Evolutionary conservation across 495 filamentous ascomycete genomes (phyloP).

Genomic region (Beverwykella pulmonaria): DNA sequence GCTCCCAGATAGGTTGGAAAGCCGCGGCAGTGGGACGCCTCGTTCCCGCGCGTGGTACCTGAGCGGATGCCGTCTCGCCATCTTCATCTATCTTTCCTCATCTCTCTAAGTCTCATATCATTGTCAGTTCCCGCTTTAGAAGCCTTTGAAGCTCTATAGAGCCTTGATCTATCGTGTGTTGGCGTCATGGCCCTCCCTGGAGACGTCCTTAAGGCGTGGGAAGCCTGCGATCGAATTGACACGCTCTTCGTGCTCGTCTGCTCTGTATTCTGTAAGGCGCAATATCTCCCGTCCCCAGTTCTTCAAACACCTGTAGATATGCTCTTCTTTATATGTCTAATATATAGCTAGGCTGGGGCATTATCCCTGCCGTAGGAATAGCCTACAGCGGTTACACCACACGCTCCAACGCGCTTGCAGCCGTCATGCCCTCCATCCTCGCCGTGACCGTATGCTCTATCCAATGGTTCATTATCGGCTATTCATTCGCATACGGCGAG

Average conservation of each 20-base stretch:
- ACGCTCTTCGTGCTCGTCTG: conserved; percentile 52
- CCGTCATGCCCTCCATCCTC: conserved; percentile 53
- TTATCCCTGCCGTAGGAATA: conserved; percentile 52
- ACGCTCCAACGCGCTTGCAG: conserved; percentile 51
- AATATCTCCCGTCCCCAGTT: neutral
- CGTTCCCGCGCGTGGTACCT: neutral
- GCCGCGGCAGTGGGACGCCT: neutral
- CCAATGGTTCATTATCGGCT: conserved; percentile 54
- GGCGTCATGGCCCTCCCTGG: conserved; percentile 19
- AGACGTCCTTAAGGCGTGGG: conserved; percentile 36
- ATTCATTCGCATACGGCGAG: conserved; percentile 50
- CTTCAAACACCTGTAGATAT: neutral
- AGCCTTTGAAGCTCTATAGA: neutral
- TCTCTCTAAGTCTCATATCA: neutral
- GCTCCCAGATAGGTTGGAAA: neutral
- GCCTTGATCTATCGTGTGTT: too few relatives aligned
- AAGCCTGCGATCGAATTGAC: conserved; percentile 36
- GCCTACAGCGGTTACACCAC: conserved; percentile 55
- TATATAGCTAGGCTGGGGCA: conserved; percentile 42
- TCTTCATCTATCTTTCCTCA: neutral
- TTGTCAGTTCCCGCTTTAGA: neutral
- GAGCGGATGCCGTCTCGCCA: neutral
- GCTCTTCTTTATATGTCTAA: neutral
- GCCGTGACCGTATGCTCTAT: conserved; percentile 51
- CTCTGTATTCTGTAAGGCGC: conserved; percentile 45